phyloP scores from a whole-genome alignment of 768 basidiomycete species.

The Pisolithus microcarpus region DNA sequence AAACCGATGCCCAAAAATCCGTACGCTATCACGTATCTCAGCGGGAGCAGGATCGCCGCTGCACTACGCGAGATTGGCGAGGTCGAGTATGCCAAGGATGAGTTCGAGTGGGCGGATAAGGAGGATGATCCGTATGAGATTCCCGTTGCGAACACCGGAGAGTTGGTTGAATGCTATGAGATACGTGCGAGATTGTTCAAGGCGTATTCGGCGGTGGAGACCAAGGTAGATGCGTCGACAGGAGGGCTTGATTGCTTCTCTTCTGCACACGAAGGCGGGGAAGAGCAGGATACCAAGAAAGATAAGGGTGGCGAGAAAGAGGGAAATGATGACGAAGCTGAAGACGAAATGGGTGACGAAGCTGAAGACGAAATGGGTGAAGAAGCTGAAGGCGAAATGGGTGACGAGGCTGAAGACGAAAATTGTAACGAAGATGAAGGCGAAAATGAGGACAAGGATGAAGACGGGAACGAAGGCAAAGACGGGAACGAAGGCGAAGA shows the following conservation, averaged over 20 bases:
- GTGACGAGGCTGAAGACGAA: no score
- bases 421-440: no score
- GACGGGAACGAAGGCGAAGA: background rate
- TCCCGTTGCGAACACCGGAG: slow-evolving; percentile 11
- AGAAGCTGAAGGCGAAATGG: no score
- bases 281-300: background rate
- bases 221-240: background rate
- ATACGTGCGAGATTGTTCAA: background rate
- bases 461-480: no score
- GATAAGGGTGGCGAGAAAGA: background rate
- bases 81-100: slow-evolving; percentile 5
- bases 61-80: slow-evolving; percentile 12
- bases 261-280: no score
- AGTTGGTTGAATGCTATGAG: slow-evolving; percentile 10
- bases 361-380: no score
- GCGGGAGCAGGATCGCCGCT: slow-evolving; percentile 16
- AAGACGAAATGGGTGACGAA: no score
- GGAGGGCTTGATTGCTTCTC: background rate
- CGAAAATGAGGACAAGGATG: background rate
- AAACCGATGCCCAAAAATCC: background rate
- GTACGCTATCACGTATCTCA: background rate
- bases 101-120: slow-evolving; percentile 18
- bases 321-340: background rate
- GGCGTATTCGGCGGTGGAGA: background rate
- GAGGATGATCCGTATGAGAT: slow-evolving; percentile 17